Conservation (phyloP, 768 basidiomycete genomes). For the Lentinus brumalis region DNA sequence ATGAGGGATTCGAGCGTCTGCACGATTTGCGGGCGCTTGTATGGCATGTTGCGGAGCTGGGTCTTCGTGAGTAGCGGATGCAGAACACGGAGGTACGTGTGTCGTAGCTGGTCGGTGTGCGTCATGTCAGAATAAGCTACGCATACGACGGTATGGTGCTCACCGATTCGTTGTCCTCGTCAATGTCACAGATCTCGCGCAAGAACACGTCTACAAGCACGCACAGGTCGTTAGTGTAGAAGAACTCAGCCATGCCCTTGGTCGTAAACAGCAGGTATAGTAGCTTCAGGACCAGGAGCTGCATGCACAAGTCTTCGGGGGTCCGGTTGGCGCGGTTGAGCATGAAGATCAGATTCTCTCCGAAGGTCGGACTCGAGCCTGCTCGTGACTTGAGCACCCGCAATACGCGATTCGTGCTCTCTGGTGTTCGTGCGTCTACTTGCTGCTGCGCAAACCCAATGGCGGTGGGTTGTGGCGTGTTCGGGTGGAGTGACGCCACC, state of each 20-base stretch:
- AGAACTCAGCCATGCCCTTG: constrained; percentile 90
- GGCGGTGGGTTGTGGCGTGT: constrained; percentile 21
- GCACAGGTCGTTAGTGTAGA: constrained; percentile 96
- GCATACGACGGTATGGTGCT: constrained; percentile 31
- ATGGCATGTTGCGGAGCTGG: constrained; percentile 80
- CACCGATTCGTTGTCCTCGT: constrained; percentile 92
- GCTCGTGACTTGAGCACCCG: constrained; percentile 81
- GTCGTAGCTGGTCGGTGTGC: constrained; percentile 62
- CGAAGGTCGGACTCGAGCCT: constrained; percentile 90
- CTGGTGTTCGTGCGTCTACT: constrained; percentile 29
- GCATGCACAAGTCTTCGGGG: constrained; percentile 92
- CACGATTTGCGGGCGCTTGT: constrained; percentile 91
- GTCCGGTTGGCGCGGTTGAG: constrained; percentile 93
- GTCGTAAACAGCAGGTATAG: constrained; percentile 95
- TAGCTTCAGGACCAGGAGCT: constrained; percentile 90
- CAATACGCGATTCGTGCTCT: constrained; percentile 76
- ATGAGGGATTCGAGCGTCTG: constrained; percentile 78
- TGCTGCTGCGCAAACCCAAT: constrained; percentile 14
- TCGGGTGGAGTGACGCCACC: constrained; percentile 68
- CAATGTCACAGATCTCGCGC: constrained; percentile 88
- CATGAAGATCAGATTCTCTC: constrained; percentile 99
- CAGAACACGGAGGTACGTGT: constrained; percentile 95
- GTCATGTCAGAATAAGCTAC: not conserved
- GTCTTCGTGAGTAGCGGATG: constrained; percentile 95
- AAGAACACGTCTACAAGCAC: constrained; percentile 98